These are phyloP conservation scores for Chalciporus chontae DNA, from an alignment of 768 basidiomycete species.

Conservation along the genomic window DNA sequence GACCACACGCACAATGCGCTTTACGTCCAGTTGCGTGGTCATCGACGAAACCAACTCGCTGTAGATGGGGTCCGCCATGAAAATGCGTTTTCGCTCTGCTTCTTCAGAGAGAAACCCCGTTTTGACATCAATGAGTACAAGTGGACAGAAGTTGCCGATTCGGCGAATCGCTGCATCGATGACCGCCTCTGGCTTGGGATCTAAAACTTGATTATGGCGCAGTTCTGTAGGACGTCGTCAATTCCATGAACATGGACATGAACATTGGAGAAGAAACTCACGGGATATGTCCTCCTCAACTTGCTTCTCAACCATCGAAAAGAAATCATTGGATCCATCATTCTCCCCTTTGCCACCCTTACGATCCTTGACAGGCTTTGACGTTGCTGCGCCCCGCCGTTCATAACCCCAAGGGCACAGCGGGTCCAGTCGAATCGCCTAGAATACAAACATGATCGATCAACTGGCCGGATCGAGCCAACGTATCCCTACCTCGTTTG, in stretches of 20 bases:
- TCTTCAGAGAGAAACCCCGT: constrained; percentile 3
- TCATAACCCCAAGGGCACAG: not conserved
- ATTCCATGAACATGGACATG: not conserved
- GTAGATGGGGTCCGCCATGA: constrained; percentile 1
- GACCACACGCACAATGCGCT: constrained; percentile 1
- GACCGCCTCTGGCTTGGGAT: not conserved
- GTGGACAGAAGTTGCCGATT: not conserved
- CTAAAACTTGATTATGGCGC: not conserved
- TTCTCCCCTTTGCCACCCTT: not conserved
- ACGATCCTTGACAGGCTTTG: not conserved
- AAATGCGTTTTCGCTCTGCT: not conserved
- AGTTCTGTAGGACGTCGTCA: constrained; percentile 1
- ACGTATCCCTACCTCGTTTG: not conserved
- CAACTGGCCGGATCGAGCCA: not conserved
- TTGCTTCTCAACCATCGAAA: not conserved
- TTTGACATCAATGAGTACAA: constrained; percentile 10
- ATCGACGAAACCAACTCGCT: constrained; percentile 6
- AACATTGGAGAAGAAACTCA: not conserved
- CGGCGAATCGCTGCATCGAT: not conserved
- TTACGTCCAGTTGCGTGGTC: not conserved
- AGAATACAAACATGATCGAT: not conserved
- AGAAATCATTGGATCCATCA: not conserved
- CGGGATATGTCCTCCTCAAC: not conserved
- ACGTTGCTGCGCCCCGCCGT: not conserved
- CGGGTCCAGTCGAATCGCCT: not conserved